phyloP scores from a whole-genome alignment of 495 filamentous ascomycete species.

The Monascus purpureus region DNA sequence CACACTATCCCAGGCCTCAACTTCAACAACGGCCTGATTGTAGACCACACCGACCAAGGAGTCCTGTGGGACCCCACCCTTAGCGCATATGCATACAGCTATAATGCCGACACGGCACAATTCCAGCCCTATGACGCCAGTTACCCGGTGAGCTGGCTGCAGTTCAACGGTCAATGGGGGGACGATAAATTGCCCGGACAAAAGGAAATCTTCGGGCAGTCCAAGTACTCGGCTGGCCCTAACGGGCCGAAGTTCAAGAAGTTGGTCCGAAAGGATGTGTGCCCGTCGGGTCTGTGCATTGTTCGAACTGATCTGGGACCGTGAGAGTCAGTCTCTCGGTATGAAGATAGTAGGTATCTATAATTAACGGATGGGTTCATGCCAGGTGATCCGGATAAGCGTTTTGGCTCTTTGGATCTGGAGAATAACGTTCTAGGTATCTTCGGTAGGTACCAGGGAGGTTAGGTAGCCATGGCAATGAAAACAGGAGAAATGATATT shows the following conservation, averaged over 20 bases:
- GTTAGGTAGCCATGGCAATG: too few species aligned
- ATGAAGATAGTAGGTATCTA: too few species aligned
- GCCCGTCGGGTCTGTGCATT: too few species aligned
- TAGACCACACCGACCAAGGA: slow-evolving; percentile 48
- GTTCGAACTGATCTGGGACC: too few species aligned
- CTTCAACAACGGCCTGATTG: slow-evolving; percentile 40
- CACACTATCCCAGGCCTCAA: slow-evolving; percentile 53
- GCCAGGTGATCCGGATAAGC: too few species aligned
- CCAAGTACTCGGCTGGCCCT: slow-evolving; percentile 35
- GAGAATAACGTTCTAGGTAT: too few species aligned
- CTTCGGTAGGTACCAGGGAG: too few species aligned
- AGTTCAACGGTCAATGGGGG: slow-evolving; percentile 43
- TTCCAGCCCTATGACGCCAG: slow-evolving; percentile 29
- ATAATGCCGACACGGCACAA: slow-evolving; percentile 16
- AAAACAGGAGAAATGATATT: too few species aligned
- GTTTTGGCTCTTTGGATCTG: too few species aligned
- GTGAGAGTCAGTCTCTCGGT: too few species aligned
- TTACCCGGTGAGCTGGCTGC: slow-evolving; percentile 35
- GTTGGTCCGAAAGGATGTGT: slow-evolving; percentile 31
- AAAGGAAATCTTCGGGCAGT: slow-evolving; percentile 34
- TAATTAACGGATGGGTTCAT: too few species aligned
- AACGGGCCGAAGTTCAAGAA: slow-evolving; percentile 41
- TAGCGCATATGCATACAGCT: slow-evolving; percentile 38
- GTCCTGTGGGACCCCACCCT: slow-evolving; percentile 39
- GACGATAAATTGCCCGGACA: slow-evolving; percentile 41